Percentiles rank a stretch among this genome's conserved stretches.
phyloP scores from a whole-genome alignment of 208 protist species.

The Angomonas deanei region DNA sequence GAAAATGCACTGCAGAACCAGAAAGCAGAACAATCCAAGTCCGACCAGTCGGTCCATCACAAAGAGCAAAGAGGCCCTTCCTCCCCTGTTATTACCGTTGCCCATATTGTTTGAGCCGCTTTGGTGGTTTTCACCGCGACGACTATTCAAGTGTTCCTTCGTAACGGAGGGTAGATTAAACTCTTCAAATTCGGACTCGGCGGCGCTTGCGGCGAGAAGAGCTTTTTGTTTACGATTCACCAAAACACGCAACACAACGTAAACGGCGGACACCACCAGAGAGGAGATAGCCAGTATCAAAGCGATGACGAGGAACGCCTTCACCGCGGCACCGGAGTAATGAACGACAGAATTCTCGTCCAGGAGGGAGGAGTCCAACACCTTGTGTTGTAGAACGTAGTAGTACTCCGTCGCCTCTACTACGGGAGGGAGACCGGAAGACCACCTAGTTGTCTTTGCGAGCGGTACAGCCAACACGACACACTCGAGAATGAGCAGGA shows the following conservation, averaged over 20 bases:
- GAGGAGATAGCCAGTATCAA: neutral
- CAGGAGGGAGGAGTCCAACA: neutral
- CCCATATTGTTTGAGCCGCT: neutral
- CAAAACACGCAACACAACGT: neutral
- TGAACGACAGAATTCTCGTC: neutral
- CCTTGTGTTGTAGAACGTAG: neutral
- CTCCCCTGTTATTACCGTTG: neutral
- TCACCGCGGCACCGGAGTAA: neutral
- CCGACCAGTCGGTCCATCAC: neutral
- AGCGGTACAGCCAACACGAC: neutral
- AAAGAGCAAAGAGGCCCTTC: neutral
- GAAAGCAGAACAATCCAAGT: neutral
- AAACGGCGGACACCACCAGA: neutral
- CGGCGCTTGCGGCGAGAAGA: neutral
- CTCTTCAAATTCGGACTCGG: neutral
- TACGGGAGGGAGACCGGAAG: neutral
- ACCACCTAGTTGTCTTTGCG: neutral
- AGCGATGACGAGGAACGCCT: neutral
- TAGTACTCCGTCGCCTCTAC: neutral
- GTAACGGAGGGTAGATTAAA: too few relatives aligned
- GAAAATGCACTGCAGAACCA: neutral
- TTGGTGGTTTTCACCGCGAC: too few relatives aligned
- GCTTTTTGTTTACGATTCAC: neutral
- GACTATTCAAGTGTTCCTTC: too few relatives aligned
- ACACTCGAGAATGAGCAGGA: neutral